Percentiles rank a stretch among this genome's conserved stretches.
Evolutionary conservation across 805 yeast species (phyloP).

Genomic region (Kuraishia molischiana): DNA sequence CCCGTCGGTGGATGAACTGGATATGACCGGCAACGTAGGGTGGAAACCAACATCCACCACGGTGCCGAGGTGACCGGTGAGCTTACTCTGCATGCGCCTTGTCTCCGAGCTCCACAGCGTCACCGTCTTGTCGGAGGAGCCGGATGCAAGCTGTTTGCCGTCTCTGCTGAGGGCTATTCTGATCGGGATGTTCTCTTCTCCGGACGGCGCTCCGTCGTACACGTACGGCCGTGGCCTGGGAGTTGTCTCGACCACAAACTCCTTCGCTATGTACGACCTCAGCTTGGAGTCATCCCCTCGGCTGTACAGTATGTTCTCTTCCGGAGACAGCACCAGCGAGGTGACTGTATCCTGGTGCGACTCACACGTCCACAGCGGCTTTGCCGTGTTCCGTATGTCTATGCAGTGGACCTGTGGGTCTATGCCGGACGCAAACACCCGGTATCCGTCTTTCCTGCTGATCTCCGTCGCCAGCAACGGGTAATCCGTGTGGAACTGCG

Average conservation of each 20-base stretch:
- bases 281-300: conserved; percentile 49
- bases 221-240: conserved; percentile 32
- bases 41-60: conserved; percentile 53
- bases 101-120: conserved; percentile 53
- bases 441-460: conserved; percentile 26
- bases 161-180: conserved; percentile 36
- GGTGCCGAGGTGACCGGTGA: conserved; percentile 52
- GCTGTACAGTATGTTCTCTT: conserved; percentile 35
- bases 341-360: conserved; percentile 46
- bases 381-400: conserved; percentile 38
- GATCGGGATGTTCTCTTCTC: conserved; percentile 40
- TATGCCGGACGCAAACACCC: conserved; percentile 52
- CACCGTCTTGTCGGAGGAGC: conserved; percentile 51
- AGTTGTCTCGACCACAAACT: conserved; percentile 27
- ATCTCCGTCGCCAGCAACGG: conserved; percentile 46
- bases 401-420: conserved; percentile 54
- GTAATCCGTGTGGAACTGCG: conserved; percentile 32
- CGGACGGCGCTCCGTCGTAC: conserved; percentile 50
- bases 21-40: conserved; percentile 28
- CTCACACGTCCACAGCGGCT: conserved; percentile 35
- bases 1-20: conserved; percentile 49
- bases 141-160: conserved; percentile 36
- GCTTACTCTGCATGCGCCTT: conserved; percentile 33
- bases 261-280: conserved; percentile 44
- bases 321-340: conserved; percentile 37